Base-by-base conservation (phyloP, 768 basidiomycete genomes). In the Mrakia hoshinonis region DNA sequence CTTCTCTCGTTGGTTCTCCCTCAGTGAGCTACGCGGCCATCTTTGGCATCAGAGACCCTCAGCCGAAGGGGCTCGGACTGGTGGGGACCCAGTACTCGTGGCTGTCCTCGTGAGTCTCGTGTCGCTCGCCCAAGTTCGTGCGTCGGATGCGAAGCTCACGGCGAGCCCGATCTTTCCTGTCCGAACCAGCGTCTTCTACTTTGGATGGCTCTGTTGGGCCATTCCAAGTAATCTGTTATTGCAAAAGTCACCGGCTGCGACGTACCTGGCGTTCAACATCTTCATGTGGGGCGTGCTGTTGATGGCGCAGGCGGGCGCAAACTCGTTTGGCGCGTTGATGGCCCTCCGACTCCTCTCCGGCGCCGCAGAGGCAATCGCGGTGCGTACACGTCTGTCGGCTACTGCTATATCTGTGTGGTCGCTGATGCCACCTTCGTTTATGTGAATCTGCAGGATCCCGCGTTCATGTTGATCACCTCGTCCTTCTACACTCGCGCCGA, bases 181-280 rank as follows among this genome's bases (percentile, higher is more conserved):
- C 20, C 47, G 2, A 12, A 12, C 20, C 31, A 49, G 34, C 13
- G 74, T 81, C 64, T 81, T 81, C 74, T 81, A 82, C 76, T 82
- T 77, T 73, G 78, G 82, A 18, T 82, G 82, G 81, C 67, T 82
- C 4, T 78, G 74, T 3, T 79, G 82, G 82, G 82, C 81, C 0
- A 76, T 83, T 29, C 82, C 82, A 0, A 80, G 81, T 12, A 82
- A 82, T 69, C 36, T 82, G 46, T 73, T 82, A 60, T 80, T 83
- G 79, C 82, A 82, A 68, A 76, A 78, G 43, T 79, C 77, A 34
- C 81, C 81, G 10, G 77, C 80, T 2, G 80, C 78, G 29, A 80
- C 80, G 38, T 82, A 82, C 68, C 77, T 82, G 20, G 79, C 80
- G 4, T 73, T 77, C 70, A 82, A 82, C 72, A 81, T 82, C 69